Evolutionary conservation across 78 protist genomes (phyloP), one percentile per base, ranked within the genome.

Genomic region (Dictyostelium intermedium): DNA sequence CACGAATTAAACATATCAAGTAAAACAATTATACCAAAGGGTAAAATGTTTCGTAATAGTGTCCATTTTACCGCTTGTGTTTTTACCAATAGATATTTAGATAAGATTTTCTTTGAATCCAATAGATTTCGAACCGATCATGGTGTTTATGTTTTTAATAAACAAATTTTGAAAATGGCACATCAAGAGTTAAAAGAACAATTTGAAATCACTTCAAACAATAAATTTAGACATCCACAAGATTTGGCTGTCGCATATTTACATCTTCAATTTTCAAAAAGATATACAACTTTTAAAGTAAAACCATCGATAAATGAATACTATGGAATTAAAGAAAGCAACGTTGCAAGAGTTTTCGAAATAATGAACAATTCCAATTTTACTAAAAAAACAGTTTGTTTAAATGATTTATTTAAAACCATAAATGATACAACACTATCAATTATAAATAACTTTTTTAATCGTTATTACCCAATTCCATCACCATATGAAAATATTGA

Each of bases 241-340:
- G 93, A 87, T 43, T 3, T 69, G 5, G 81, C 81, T 30, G 32
- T 87, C 5, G 56, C 84, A 43, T 87, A 79, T 77, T 78, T 87
- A 13, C 45, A 87, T 45, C 2, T 35, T 1, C 92, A 87, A 60
- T 60, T 34, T 39, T 60, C 16, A 3, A 41, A 50, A 14, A 41
- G 84, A 39, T 87, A 60, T 39, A 25, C 78, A 32, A 70, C 56
- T 9, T 45, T 45, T 45, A 45, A 45, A 45, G 56, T 45, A 16
- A 45, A 45, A 45, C 56, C 56, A 45, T 45, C 56, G 0, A 45
- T 45, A 11, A 45, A 45, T 45, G 56, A 45, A 45, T 45, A 45
- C 13, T 45, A 13, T 45, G 18, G 20, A 45, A 2, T 45, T 11
- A 45, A 11, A 45, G 56, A 45, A 45, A 11, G 2, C 13, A 45